phyloP scores from a whole-genome alignment of 2,329 filamentous ascomycete species.

The Myriangium duriaei region DNA sequence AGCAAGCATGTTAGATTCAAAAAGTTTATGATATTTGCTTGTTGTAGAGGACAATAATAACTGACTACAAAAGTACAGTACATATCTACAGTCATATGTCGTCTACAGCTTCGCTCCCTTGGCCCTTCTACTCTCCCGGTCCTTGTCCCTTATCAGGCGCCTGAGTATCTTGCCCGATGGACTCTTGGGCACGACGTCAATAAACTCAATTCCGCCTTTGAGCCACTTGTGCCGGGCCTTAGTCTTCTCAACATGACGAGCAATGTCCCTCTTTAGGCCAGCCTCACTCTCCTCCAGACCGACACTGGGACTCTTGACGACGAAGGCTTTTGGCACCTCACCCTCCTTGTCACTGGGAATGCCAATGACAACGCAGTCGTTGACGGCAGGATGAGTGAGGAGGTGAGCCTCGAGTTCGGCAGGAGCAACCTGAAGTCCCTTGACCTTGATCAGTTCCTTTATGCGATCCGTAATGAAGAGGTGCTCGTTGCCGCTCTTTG shows the following conservation, averaged over 20 bases:
- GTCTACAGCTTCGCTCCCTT: constrained; percentile 12
- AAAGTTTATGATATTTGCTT: too few relatives aligned
- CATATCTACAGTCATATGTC: not conserved
- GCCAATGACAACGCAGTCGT: constrained; percentile 67
- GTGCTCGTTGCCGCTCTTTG: constrained; percentile 57
- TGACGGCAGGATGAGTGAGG: constrained; percentile 60
- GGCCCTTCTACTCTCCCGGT: constrained; percentile 45
- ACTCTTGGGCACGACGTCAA: constrained; percentile 40
- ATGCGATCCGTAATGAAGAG: constrained; percentile 74
- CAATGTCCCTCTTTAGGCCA: constrained; percentile 37
- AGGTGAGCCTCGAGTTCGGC: constrained; percentile 74
- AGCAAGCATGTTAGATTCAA: too few relatives aligned
- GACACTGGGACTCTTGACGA: constrained; percentile 44
- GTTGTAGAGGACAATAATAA: too few relatives aligned
- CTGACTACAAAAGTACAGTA: too few relatives aligned
- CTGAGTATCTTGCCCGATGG: constrained; percentile 49
- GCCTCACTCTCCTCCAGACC: constrained; percentile 41
- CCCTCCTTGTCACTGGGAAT: constrained; percentile 51
- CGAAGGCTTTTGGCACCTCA: constrained; percentile 51
- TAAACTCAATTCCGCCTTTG: constrained; percentile 46
- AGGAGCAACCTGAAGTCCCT: constrained; percentile 40
- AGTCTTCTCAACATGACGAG: constrained; percentile 46
- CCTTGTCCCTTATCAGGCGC: constrained; percentile 55
- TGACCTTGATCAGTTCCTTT: constrained; percentile 46
- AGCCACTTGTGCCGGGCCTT: constrained; percentile 53